A percentile compares a stretch with the other conserved stretches of the same genome.
These are phyloP conservation scores for Rhodotorula sp. DNA, from an alignment of 1,284 basidiomycete species.

Conservation along the genomic window DNA sequence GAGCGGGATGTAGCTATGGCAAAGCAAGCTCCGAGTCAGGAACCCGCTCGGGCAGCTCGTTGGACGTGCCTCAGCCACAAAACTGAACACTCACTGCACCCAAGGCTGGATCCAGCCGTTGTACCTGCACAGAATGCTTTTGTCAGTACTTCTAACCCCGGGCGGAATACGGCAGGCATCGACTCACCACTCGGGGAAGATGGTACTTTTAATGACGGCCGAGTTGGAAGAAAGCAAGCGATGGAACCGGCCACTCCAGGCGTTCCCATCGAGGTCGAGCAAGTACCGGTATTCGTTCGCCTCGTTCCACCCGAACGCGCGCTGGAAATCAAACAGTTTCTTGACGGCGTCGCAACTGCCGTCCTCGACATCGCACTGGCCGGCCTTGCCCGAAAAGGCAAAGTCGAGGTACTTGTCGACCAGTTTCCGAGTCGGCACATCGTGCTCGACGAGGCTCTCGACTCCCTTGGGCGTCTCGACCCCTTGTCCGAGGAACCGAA, in stretches of 20 bases:
- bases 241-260: constrained; percentile 48
- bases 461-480: constrained; percentile 15
- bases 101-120: constrained; percentile 46
- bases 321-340: constrained; percentile 47
- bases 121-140: constrained; percentile 32
- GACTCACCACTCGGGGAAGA: constrained; percentile 46
- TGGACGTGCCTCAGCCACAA: too few relatives aligned
- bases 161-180: neutral
- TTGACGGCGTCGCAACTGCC: constrained; percentile 49
- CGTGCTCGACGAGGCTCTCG: constrained; percentile 29
- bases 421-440: constrained; percentile 21
- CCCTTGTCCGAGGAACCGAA: constrained; percentile 27
- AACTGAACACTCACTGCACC: constrained; percentile 42
- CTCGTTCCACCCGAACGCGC: constrained; percentile 42
- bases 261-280: constrained; percentile 54
- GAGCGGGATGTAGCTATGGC: constrained; percentile 42
- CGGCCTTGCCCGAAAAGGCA: constrained; percentile 42
- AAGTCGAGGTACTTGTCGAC: constrained; percentile 44
- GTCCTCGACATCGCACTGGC: constrained; percentile 49
- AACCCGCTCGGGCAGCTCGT: neutral
- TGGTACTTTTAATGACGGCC: constrained; percentile 43
- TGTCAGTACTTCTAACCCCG: neutral
- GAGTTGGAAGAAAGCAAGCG: constrained; percentile 46
- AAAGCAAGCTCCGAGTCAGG: neutral
- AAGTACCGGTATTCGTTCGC: constrained; percentile 50